phyloP scores from a whole-genome alignment of 371 early-diverging fungal species.

The Mortierella sp. region DNA sequence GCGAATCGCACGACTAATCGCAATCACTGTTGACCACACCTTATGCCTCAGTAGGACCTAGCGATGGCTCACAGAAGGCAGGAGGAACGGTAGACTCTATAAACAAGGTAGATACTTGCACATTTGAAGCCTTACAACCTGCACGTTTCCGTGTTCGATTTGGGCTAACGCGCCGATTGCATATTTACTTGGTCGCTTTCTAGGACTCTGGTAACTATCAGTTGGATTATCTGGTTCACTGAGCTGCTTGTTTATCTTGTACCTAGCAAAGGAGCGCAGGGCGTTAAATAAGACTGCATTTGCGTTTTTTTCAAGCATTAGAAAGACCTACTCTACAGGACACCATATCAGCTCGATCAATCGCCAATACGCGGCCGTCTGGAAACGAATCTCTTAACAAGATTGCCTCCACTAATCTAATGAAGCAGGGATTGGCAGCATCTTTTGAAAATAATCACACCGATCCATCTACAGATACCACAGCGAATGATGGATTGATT shows the following conservation, averaged over 20 bases:
- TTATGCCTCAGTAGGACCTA: constrained; percentile 4
- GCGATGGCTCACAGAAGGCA: neutral
- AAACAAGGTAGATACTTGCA: constrained; percentile 7
- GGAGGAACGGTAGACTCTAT: neutral
- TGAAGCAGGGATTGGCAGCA: constrained; percentile 31
- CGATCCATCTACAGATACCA: neutral
- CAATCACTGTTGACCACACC: neutral
- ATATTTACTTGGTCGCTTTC: too few relatives aligned
- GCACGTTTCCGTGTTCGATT: neutral
- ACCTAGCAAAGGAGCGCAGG: neutral
- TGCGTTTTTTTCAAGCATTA: neutral
- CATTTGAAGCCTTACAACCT: too few relatives aligned
- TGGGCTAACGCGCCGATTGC: neutral
- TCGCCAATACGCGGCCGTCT: constrained; percentile 4
- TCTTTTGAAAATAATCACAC: constrained; percentile 2
- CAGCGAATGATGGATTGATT: constrained; percentile 2
- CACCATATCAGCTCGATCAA: constrained; percentile 29
- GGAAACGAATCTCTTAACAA: constrained; percentile 31
- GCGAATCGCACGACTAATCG: neutral
- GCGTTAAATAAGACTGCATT: too few relatives aligned
- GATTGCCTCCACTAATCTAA: constrained; percentile 21
- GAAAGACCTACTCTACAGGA: constrained; percentile 35
- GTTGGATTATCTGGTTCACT: neutral
- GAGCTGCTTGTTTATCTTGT: neutral
- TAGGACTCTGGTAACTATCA: constrained; percentile 1